phyloP scores from a whole-genome alignment of 1,284 basidiomycete genomes.

The Cystobasidium pallidum region DNA sequence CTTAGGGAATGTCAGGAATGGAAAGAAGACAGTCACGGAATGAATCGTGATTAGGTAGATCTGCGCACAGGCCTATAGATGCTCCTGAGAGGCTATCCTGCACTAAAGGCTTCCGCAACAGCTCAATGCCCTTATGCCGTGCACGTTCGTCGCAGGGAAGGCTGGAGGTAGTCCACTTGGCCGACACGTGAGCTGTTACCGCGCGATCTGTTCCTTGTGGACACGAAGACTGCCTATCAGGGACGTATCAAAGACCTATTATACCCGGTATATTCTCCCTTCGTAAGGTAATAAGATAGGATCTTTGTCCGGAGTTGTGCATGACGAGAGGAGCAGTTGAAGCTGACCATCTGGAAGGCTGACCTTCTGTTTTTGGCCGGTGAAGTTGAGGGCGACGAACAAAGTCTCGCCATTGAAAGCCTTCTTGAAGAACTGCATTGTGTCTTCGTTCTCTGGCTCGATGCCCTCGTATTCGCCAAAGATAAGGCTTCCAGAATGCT shows the following conservation, averaged over 20 bases:
- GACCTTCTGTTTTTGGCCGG: neutral
- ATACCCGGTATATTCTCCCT: slow-evolving; percentile 31
- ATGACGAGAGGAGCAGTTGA: neutral
- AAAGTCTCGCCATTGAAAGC: slow-evolving; percentile 14
- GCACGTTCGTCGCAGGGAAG: too few species aligned
- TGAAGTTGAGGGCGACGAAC: slow-evolving; percentile 31
- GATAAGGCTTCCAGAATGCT: slow-evolving; percentile 15
- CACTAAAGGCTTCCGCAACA: too few species aligned
- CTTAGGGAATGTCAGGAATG: slow-evolving; percentile 6
- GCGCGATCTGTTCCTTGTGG: neutral
- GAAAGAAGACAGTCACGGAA: neutral
- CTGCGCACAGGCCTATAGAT: too few species aligned
- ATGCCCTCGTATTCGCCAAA: slow-evolving; percentile 14
- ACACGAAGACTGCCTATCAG: neutral
- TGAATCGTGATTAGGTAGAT: slow-evolving; percentile 4
- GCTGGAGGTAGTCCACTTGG: too few species aligned
- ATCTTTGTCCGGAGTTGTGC: slow-evolving; percentile 1
- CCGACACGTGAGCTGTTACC: too few species aligned
- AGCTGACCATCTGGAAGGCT: neutral
- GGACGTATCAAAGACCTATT: neutral
- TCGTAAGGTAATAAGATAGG: slow-evolving; percentile 27
- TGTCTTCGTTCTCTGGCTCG: slow-evolving; percentile 20
- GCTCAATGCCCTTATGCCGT: too few species aligned
- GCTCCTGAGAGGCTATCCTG: too few species aligned
- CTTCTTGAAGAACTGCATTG: slow-evolving; percentile 31